Conservation (phyloP, 2,329 filamentous ascomycete genomes). For the Diaporthe citrichinensis region DNA sequence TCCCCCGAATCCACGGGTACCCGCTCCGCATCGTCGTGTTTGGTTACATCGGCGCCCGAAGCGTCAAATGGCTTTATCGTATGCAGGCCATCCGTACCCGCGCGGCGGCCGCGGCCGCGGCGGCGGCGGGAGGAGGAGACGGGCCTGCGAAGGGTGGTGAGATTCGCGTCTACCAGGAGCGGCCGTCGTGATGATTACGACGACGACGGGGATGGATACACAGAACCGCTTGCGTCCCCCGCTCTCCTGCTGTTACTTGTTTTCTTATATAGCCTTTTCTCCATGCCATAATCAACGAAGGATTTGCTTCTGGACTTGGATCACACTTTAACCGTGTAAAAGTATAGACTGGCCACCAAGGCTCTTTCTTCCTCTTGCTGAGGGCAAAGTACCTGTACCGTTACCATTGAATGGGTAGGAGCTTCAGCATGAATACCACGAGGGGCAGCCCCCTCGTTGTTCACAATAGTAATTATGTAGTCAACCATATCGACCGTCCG, state of each 20-base stretch:
- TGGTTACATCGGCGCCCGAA: constrained; percentile 6
- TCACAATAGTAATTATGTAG: constrained; percentile 38
- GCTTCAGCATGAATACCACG: not conserved
- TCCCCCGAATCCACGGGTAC: constrained; percentile 8
- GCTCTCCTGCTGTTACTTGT: not conserved
- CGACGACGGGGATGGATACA: not conserved
- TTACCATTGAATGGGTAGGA: not conserved
- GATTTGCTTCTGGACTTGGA: no score
- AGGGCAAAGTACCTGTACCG: not conserved
- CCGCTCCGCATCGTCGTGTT: constrained; percentile 10
- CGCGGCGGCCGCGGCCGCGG: not conserved
- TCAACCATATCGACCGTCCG: constrained; percentile 19
- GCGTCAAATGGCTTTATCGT: constrained; percentile 13
- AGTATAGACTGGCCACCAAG: not conserved
- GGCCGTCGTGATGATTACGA: not conserved
- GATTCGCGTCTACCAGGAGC: constrained; percentile 3
- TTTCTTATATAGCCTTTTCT: not conserved
- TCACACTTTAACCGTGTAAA: not conserved
- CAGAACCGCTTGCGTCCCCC: not conserved
- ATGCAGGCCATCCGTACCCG: constrained; percentile 29
- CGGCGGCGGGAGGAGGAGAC: not conserved
- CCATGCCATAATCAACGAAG: not conserved
- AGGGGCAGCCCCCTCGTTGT: not conserved
- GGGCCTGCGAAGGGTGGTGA: not conserved
- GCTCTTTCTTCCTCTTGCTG: not conserved